Evolutionary conservation across 148 eudicot genomes (phyloP).

Genomic region (Amaranthus cruentus): DNA sequence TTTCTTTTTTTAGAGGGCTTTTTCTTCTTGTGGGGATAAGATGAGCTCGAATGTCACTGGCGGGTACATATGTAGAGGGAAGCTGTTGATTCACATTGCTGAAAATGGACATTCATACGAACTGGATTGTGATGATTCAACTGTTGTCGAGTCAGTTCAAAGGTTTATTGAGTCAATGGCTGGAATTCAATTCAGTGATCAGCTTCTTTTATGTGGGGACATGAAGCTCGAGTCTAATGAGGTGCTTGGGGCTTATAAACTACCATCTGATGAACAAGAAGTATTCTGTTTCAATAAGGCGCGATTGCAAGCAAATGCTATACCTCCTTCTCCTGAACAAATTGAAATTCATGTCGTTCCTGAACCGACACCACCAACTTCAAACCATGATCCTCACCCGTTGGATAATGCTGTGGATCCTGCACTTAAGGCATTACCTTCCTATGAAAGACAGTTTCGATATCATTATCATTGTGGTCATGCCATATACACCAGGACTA

Average conservation of each 20-base stretch:
- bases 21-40: slow-evolving; percentile 19
- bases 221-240: slow-evolving; percentile 67
- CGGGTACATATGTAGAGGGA: slow-evolving; percentile 45
- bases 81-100: slow-evolving; percentile 75
- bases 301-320: slow-evolving; percentile 69
- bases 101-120: slow-evolving; percentile 90
- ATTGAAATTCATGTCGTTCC: slow-evolving; percentile 44
- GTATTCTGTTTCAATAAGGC: slow-evolving; percentile 78
- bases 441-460: slow-evolving; percentile 88
- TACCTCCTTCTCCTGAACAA: slow-evolving; percentile 60
- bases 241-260: slow-evolving; percentile 63
- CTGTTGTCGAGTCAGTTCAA: slow-evolving; percentile 70
- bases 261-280: slow-evolving; percentile 70
- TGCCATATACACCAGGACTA: slow-evolving; percentile 58
- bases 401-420: slow-evolving; percentile 88
- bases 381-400: slow-evolving; percentile 60
- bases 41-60: slow-evolving; percentile 66
- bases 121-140: slow-evolving; percentile 69
- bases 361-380: slow-evolving; percentile 51
- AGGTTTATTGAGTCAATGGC: slow-evolving; percentile 52
- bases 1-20: neutral
- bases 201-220: slow-evolving; percentile 82
- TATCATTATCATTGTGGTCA: slow-evolving; percentile 81
- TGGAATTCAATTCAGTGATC: slow-evolving; percentile 64
- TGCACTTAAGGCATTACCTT: slow-evolving; percentile 87